Conservation (phyloP, 257 asterid genomes). For the Craterostigma plantagineum region DNA sequence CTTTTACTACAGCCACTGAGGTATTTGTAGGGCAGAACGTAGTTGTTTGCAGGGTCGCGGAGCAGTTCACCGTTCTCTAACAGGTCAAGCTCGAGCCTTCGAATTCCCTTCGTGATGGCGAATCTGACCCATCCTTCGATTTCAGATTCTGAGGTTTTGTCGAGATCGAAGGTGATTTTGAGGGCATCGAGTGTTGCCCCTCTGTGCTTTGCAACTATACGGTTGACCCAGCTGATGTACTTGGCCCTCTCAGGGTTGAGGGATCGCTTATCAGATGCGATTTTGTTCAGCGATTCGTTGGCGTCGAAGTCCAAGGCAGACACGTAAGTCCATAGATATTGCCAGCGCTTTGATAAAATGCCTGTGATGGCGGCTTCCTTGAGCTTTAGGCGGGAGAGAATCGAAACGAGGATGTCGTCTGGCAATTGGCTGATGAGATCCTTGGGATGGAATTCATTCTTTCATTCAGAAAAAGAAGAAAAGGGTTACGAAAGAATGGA, state of each 20-base stretch:
- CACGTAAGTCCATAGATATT: constrained; percentile 23
- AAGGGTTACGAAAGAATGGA: constrained; percentile 6
- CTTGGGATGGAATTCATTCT: constrained; percentile 11
- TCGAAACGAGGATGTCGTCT: constrained; percentile 25
- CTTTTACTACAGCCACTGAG: constrained; percentile 15
- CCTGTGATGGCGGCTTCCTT: constrained; percentile 30
- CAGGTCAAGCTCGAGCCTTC: constrained; percentile 33
- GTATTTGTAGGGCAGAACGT: constrained; percentile 21
- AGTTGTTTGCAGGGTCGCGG: constrained; percentile 21
- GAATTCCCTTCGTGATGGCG: constrained; percentile 21
- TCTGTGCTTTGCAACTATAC: constrained; percentile 25
- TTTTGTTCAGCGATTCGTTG: constrained; percentile 15
- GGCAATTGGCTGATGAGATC: constrained; percentile 27
- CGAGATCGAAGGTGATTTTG: constrained; percentile 31
- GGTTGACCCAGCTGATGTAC: constrained; percentile 44
- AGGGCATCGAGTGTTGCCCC: constrained; percentile 15
- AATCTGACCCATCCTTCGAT: constrained; percentile 31
- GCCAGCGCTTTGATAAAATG: constrained; percentile 25
- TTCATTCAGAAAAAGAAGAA: constrained; percentile 7
- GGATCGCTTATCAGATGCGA: constrained; percentile 17
- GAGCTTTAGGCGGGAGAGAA: constrained; percentile 19
- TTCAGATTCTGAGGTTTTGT: constrained; percentile 24
- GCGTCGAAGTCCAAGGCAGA: constrained; percentile 23
- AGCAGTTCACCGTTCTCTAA: constrained; percentile 30
- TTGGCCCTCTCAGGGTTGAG: constrained; percentile 19